Evolutionary conservation across 2,329 filamentous ascomycete genomes (phyloP).

Genomic region (Epichloe amarillans): DNA sequence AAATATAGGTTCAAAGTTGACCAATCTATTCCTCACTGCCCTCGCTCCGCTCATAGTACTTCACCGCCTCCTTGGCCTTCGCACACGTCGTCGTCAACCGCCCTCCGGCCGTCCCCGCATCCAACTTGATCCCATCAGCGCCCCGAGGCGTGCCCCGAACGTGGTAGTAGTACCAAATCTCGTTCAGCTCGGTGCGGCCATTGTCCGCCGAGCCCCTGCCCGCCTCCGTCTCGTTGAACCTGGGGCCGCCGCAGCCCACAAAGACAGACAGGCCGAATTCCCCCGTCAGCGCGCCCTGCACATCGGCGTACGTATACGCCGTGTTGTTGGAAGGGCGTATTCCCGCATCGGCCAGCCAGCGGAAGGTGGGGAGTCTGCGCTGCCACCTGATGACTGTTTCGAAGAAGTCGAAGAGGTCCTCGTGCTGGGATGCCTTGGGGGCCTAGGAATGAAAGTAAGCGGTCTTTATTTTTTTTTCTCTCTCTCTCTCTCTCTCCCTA

Average conservation of each 20-base stretch:
- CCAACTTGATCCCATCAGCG: conserved; percentile 28
- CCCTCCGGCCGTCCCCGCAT: conserved; percentile 32
- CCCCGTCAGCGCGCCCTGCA: conserved; percentile 36
- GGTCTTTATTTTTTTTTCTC: no score
- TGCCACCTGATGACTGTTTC: conserved; percentile 46
- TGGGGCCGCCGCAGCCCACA: conserved; percentile 46
- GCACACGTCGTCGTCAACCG: conserved; percentile 42
- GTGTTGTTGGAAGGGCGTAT: conserved; percentile 48
- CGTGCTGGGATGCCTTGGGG: conserved; percentile 38
- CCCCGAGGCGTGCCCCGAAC: conserved; percentile 44
- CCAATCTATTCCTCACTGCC: conserved; percentile 12
- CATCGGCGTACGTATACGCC: conserved; percentile 36
- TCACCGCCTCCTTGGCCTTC: conserved; percentile 35
- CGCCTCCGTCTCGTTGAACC: conserved; percentile 45
- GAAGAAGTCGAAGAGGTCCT: conserved; percentile 51
- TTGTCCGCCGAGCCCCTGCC: conserved; percentile 41
- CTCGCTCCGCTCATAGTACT: conserved; percentile 37
- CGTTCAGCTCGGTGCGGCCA: conserved; percentile 42
- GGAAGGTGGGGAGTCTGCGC: conserved; percentile 43
- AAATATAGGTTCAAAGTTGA: no score
- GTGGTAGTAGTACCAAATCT: conserved; percentile 57
- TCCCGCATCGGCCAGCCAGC: conserved; percentile 39
- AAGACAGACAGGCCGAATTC: conserved; percentile 43
- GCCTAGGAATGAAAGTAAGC: conserved; percentile 19
- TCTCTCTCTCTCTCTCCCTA: no score